phyloP scores from a whole-genome alignment of 306 rosid genomes.

The Citrullus colocynthis region DNA sequence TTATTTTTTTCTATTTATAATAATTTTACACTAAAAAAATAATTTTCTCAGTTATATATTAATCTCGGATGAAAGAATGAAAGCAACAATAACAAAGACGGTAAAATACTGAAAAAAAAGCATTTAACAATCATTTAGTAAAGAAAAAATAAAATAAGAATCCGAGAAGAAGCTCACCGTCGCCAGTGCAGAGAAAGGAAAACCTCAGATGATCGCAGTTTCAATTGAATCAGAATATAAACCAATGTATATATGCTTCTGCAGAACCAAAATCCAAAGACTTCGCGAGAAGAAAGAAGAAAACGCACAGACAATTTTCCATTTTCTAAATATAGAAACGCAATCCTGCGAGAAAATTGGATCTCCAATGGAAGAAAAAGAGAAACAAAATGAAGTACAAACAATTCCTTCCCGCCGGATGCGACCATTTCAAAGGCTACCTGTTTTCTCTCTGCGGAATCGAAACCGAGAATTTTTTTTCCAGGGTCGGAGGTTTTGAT shows the following conservation, averaged over 20 bases:
- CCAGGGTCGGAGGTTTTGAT: neutral
- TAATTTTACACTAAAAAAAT: no score
- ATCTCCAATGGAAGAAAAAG: constrained; percentile 5
- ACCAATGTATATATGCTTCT: neutral
- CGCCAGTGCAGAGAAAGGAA: neutral
- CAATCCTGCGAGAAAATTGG: constrained; percentile 3
- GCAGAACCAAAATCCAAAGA: neutral
- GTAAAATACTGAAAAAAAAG: no score
- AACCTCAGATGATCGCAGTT: neutral
- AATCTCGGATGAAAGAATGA: no score
- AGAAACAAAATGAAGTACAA: neutral
- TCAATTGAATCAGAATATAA: neutral
- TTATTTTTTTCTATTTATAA: no score
- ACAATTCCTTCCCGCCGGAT: neutral
- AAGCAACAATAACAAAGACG: no score
- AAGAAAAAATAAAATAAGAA: neutral
- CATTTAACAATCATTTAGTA: no score
- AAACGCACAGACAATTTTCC: neutral
- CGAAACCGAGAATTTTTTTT: neutral
- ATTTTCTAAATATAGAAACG: neutral
- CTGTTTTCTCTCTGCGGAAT: neutral
- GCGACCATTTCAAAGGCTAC: neutral
- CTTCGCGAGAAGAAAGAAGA: neutral
- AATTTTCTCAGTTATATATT: no score
- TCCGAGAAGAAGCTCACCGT: neutral